phyloP scores from a whole-genome alignment of 495 filamentous ascomycete species.

The Neurospora sp. region DNA sequence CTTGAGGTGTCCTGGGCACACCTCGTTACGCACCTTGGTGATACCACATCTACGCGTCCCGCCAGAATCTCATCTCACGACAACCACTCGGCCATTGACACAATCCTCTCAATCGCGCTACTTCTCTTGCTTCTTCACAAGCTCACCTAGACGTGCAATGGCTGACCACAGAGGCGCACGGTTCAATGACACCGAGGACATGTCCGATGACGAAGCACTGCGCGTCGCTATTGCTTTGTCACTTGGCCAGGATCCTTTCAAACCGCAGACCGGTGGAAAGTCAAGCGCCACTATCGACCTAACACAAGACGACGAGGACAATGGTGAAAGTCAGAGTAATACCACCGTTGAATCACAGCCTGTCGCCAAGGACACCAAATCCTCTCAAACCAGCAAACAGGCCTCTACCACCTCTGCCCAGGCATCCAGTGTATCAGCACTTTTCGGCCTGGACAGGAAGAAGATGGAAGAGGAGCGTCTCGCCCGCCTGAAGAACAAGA shows the following conservation, averaged over 20 bases:
- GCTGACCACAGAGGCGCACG: conserved; percentile 4
- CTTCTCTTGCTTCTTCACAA: not conserved
- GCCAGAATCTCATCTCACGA: not conserved
- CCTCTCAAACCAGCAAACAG: not conserved
- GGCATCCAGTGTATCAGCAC: not conserved
- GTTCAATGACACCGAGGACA: conserved; percentile 20
- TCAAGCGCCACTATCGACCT: conserved; percentile 8
- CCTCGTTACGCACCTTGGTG: not conserved
- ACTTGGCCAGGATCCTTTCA: conserved; percentile 22
- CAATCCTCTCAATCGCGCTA: not conserved
- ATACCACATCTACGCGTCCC: not conserved
- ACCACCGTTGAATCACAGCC: not conserved
- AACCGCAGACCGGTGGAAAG: not conserved
- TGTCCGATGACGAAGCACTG: conserved; percentile 32
- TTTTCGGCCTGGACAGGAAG: conserved; percentile 55
- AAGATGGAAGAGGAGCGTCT: conserved; percentile 83
- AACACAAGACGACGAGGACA: conserved; percentile 12
- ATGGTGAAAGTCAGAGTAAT: not conserved
- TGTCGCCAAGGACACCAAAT: not conserved
- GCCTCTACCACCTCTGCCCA: not conserved
- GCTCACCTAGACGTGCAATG: not conserved
- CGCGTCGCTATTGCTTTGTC: conserved; percentile 35
- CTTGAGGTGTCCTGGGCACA: not conserved
- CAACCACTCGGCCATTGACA: not conserved
- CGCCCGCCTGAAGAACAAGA: conserved; percentile 42